Base-by-base conservation (phyloP, 805 yeast genomes). In the Candida railenensis region DNA sequence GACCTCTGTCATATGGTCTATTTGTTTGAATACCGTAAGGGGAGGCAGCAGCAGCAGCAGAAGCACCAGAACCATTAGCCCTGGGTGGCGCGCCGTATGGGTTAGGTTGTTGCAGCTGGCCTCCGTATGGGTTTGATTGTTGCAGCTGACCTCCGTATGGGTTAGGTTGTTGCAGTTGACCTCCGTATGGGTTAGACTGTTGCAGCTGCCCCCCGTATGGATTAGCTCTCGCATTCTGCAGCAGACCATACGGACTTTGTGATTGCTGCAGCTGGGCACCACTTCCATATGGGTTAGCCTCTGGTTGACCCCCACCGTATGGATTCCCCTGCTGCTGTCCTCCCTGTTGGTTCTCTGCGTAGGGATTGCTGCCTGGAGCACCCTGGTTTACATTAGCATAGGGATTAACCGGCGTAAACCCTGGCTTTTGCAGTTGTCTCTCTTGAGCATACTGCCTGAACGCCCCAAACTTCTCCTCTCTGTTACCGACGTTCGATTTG, bases 381-480 rank as follows among this genome's bases (percentile, higher is more conserved):
- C 34, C 42, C n/a, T 39, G 41, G 4, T 22, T n/a, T 34, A 69
- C 54, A 43, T 65, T 66, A 34, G 73, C 71, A 50, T 71, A 70
- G 0, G 78, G 75, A 47, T 73, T 73, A 7, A 59, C 71, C 1
- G 76, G 77, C 2, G 67, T 65, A 15, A 69, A 54, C 9, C 70
- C 74, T 16, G 73, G 69, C 38, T 62, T 65, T 37, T 53, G 57
- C 25, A 43, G 47, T 39, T 59, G 67, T 28, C 74, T 56, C 47
- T 75, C 74, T 48, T 69, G 72, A 28, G 83, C 83, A 54, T 77
- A 73, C 42, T 65, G 66, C 44, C 63, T 65, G 60, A 75, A 79
- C 18, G 80, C 81, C 14, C 77, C 74, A 53, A 79, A 79, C 62
- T 77, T 77, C 50, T 74, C 75, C 47, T 69, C 66, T 38, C 80